A percentile compares a stretch with the other conserved stretches of the same genome.
These are phyloP conservation scores for Debaryomyces robertsiae DNA, from an alignment of 1,139 yeast species.

Conservation along the genomic window DNA sequence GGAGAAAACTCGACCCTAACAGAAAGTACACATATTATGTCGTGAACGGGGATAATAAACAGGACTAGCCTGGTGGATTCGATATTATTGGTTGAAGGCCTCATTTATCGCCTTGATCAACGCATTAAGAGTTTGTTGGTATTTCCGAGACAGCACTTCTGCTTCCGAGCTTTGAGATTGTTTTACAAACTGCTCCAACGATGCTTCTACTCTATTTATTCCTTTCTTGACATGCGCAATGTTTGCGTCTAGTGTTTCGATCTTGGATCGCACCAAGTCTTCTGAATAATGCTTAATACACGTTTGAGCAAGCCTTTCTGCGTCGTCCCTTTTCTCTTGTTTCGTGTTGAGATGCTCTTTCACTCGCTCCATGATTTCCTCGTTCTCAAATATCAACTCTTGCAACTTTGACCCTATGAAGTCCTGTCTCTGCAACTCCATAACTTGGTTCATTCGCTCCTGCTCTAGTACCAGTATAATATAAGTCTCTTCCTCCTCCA, in stretches of 20 bases:
- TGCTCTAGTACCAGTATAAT: conserved; percentile 30
- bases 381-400: conserved; percentile 41
- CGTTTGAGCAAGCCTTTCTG: conserved; percentile 11
- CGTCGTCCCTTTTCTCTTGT: conserved; percentile 21
- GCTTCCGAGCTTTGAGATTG: conserved; percentile 12
- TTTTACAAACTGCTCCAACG: conserved; percentile 12
- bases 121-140: conserved; percentile 23
- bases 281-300: conserved; percentile 19
- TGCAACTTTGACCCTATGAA: conserved; percentile 34
- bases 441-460: conserved; percentile 38
- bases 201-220: conserved; percentile 15
- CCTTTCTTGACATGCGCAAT: conserved; percentile 15
- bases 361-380: conserved; percentile 42
- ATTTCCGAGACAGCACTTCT: conserved; percentile 16
- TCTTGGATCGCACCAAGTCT: conserved; percentile 17
- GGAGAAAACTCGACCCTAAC: conserved; percentile 51
- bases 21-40: conserved; percentile 41
- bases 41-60: neutral
- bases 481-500: conserved; percentile 14
- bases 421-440: conserved; percentile 50
- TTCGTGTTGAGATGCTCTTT: conserved; percentile 38
- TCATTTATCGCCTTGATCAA: conserved; percentile 26
- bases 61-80: neutral
- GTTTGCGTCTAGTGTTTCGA: conserved; percentile 20
- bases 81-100: conserved; percentile 6